Conservation (phyloP, 2,329 filamentous ascomycete genomes). For the Lasiodiplodia hormozganensis region DNA sequence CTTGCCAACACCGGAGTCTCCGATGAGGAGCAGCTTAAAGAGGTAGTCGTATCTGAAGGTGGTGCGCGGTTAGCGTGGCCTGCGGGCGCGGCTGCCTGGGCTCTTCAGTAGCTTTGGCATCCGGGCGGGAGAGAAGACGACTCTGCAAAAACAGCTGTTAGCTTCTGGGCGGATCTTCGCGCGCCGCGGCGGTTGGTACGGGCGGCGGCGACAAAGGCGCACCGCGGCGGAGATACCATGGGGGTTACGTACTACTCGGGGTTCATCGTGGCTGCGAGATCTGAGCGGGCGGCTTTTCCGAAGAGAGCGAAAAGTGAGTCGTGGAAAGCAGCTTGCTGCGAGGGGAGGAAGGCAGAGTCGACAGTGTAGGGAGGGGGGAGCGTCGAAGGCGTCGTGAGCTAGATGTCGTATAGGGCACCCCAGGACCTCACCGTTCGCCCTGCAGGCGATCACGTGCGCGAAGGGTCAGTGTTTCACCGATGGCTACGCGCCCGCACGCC, state of each 20-base stretch:
- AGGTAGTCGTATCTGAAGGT: slow-evolving; percentile 97
- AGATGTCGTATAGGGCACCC: slow-evolving; percentile 32
- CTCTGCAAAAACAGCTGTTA: slow-evolving; percentile 25
- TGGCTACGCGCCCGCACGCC: slow-evolving; percentile 15
- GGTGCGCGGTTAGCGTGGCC: slow-evolving; percentile 25
- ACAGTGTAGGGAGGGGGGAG: slow-evolving; percentile 24
- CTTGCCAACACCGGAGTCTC: slow-evolving; percentile 99
- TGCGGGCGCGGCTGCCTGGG: slow-evolving; percentile 14
- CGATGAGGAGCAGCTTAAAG: slow-evolving; percentile 99
- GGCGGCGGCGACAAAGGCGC: slow-evolving; percentile 28
- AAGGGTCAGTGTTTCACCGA: slow-evolving; percentile 8
- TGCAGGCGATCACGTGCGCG: slow-evolving; percentile 16
- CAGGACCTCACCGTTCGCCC: slow-evolving; percentile 8
- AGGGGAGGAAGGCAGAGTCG: slow-evolving; percentile 30
- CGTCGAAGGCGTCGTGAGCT: slow-evolving; percentile 28
- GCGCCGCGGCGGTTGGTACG: slow-evolving; percentile 1
- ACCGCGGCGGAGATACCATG: slow-evolving; percentile 31
- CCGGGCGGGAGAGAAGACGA: neutral
- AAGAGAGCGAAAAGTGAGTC: slow-evolving; percentile 12
- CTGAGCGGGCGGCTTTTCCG: slow-evolving; percentile 10
- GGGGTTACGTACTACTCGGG: slow-evolving; percentile 80
- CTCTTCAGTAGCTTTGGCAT: slow-evolving; percentile 11
- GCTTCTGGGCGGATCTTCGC: neutral
- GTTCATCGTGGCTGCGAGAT: slow-evolving; percentile 72
- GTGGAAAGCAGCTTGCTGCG: slow-evolving; percentile 22